Percentiles rank a stretch among this genome's conserved stretches.
phyloP scores from a whole-genome alignment of 1,139 yeast genomes.

The Kurtzmaniella quercitrusa region DNA sequence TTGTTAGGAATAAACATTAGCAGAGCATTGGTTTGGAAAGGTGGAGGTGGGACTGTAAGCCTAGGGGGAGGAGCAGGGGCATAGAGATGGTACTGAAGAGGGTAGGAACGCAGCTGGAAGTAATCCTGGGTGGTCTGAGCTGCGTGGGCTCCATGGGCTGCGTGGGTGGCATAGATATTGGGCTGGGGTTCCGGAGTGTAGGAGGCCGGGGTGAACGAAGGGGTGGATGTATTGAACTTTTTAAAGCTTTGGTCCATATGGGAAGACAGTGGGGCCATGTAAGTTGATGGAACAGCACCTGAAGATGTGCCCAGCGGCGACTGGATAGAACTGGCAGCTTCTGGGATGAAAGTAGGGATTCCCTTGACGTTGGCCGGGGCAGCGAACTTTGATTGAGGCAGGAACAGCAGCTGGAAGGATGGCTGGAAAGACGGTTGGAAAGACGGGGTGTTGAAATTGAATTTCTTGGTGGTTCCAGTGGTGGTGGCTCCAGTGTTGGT shows the following conservation, averaged over 20 bases:
- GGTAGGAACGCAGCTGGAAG: conserved; percentile 34
- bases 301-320: conserved; percentile 45
- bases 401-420: conserved; percentile 49
- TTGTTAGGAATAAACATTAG: conserved; percentile 71
- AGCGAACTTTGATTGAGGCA: conserved; percentile 12
- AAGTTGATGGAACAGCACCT: conserved; percentile 41
- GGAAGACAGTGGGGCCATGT: neutral
- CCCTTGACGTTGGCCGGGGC: conserved; percentile 54
- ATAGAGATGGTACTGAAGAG: conserved; percentile 82
- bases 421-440: conserved; percentile 51
- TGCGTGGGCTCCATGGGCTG: neutral
- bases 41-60: conserved; percentile 51
- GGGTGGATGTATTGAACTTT: conserved; percentile 30
- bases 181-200: conserved; percentile 5
- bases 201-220: conserved; percentile 24
- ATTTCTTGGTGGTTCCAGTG: conserved; percentile 13
- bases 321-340: neutral
- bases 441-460: conserved; percentile 62
- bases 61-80: conserved; percentile 89
- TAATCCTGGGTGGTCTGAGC: conserved; percentile 1
- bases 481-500: too few relatives aligned
- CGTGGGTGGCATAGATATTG: neutral
- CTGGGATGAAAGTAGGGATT: conserved; percentile 56
- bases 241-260: conserved; percentile 6
- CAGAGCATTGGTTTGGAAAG: conserved; percentile 67